Evolutionary conservation across 2,329 filamentous ascomycete genomes (phyloP).

Genomic region (Elsinoe batatas): DNA sequence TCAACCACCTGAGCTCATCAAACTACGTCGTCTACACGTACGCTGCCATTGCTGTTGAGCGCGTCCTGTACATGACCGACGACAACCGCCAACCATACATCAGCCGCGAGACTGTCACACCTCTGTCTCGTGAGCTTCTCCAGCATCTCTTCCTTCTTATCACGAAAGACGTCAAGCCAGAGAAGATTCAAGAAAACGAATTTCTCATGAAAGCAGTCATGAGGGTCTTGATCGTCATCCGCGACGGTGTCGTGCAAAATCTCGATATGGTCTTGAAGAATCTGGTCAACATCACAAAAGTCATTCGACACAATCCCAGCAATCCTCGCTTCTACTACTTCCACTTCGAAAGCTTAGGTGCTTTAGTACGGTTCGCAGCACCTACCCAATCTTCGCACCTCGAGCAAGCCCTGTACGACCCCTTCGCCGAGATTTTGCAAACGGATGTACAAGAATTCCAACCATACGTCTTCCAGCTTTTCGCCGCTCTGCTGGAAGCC

Average conservation of each 20-base stretch:
- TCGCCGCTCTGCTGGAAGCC: constrained; percentile 79
- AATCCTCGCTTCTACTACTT: constrained; percentile 99
- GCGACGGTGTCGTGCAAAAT: constrained; percentile 65
- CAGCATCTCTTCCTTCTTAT: constrained; percentile 87
- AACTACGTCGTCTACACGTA: constrained; percentile 99
- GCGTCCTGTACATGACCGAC: constrained; percentile 75
- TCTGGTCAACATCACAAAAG: constrained; percentile 77
- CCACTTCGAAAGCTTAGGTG: constrained; percentile 89
- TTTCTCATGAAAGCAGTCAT: constrained; percentile 98
- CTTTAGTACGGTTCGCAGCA: constrained; percentile 69
- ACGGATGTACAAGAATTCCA: constrained; percentile 88
- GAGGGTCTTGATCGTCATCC: constrained; percentile 90
- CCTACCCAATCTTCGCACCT: constrained; percentile 61
- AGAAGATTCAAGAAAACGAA: constrained; percentile 97
- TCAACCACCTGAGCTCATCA: constrained; percentile 77
- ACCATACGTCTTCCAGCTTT: constrained; percentile 92
- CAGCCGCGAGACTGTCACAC: constrained; percentile 64
- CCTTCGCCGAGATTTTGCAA: constrained; percentile 69
- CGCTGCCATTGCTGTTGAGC: constrained; percentile 90
- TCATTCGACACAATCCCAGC: constrained; percentile 90
- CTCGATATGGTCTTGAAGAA: constrained; percentile 72
- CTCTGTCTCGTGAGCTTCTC: constrained; percentile 75
- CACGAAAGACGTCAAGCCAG: constrained; percentile 69
- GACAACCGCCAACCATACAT: constrained; percentile 70
- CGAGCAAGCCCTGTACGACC: constrained; percentile 70